Percentiles rank a stretch among this genome's conserved stretches.
Evolutionary conservation across 495 filamentous ascomycete genomes (phyloP).

Genomic region (Haplographium delicatum): DNA sequence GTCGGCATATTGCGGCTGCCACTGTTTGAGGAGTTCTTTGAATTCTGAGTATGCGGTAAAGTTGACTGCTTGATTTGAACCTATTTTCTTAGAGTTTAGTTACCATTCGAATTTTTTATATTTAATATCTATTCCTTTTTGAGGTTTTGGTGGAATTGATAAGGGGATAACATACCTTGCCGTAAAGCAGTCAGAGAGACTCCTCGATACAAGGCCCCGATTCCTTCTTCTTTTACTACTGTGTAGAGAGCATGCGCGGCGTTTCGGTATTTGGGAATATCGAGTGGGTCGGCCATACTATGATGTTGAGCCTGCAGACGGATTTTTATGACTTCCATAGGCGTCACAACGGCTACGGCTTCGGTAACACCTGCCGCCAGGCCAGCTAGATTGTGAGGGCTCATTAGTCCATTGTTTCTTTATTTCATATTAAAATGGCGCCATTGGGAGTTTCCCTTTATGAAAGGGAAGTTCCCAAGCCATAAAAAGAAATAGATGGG

Average conservation of each 20-base stretch:
- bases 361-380: conserved; percentile 92
- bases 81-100: background rate
- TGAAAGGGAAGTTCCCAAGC: no score
- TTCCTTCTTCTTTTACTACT: conserved; percentile 83
- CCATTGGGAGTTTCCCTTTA: no score
- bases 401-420: background rate
- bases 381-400: conserved; percentile 61
- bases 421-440: background rate
- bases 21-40: conserved; percentile 66
- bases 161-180: conserved; percentile 50
- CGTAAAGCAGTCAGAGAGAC: conserved; percentile 89
- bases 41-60: conserved; percentile 98
- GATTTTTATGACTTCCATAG: conserved; percentile 99
- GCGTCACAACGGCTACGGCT: conserved; percentile 91
- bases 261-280: conserved; percentile 93
- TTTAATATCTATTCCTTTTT: no score
- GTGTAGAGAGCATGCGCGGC: conserved; percentile 94
- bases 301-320: conserved; percentile 96
- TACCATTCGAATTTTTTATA: background rate
- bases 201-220: conserved; percentile 82
- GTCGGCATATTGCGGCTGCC: conserved; percentile 56
- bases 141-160: background rate
- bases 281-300: conserved; percentile 84
- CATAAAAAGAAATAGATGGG: background rate
- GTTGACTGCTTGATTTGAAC: conserved; percentile 94